Percentiles rank a stretch among this genome's conserved stretches.
Conservation (phyloP, 345 rosid genomes). For the Sonneratia caseolaris region DNA sequence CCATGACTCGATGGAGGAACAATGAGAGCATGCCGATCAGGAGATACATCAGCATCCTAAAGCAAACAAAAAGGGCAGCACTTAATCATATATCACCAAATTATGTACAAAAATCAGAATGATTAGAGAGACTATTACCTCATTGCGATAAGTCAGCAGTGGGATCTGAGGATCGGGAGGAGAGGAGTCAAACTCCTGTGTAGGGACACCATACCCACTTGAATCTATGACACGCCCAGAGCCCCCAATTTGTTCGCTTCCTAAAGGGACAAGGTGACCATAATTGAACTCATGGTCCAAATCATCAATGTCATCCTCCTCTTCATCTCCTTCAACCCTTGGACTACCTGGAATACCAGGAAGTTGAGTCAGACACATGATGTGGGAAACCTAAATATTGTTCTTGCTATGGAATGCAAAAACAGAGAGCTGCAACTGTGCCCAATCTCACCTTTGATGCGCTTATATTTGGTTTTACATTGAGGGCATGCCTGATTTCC, state of each 20-base stretch:
- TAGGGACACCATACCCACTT: constrained; percentile 27
- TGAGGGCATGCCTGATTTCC: constrained; percentile 97
- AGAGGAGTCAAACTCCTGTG: constrained; percentile 63
- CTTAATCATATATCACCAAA: neutral
- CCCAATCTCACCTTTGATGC: constrained; percentile 78
- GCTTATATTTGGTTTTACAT: constrained; percentile 85
- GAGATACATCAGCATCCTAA: constrained; percentile 72
- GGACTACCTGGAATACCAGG: constrained; percentile 55
- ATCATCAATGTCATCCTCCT: constrained; percentile 90
- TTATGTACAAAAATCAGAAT: neutral
- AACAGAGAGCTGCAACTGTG: constrained; percentile 5
- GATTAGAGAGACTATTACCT: constrained; percentile 32
- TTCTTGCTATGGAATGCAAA: no score
- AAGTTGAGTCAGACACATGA: neutral
- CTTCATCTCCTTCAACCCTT: constrained; percentile 93
- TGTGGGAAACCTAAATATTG: no score
- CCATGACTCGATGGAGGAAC: constrained; percentile 74
- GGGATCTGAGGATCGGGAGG: constrained; percentile 63
- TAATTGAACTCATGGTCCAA: constrained; percentile 78
- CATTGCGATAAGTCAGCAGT: constrained; percentile 80
- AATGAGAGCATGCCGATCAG: constrained; percentile 85
- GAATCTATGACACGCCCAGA: constrained; percentile 35
- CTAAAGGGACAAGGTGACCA: constrained; percentile 36
- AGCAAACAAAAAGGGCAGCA: neutral
- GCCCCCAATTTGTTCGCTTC: constrained; percentile 49